These are phyloP conservation scores for Plasmopara viticola DNA, from an alignment of 352 stramenopile species.

Conservation along the genomic window DNA sequence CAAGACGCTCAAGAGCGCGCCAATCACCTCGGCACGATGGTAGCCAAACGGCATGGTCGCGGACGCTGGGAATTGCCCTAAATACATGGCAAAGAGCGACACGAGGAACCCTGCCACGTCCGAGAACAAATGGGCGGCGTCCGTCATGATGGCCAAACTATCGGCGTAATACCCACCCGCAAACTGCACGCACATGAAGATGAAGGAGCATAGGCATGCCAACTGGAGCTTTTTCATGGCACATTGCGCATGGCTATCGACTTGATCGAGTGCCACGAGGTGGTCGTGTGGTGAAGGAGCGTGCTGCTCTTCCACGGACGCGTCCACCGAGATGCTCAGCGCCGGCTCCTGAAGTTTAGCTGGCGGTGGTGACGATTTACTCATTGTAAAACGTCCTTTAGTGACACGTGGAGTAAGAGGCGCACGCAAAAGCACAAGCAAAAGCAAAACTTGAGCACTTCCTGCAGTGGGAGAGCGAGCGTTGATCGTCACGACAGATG, in stretches of 20 bases:
- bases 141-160: conserved; percentile 94
- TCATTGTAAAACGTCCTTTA: background rate
- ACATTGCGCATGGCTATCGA: conserved; percentile 17
- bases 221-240: conserved; percentile 66
- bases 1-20: conserved; percentile 91
- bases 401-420: background rate
- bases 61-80: conserved; percentile 46
- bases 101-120: conserved; percentile 78
- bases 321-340: conserved; percentile 28
- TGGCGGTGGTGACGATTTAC: background rate
- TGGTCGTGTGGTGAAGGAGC: conserved; percentile 33
- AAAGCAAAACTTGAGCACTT: conserved; percentile 13
- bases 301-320: conserved; percentile 32
- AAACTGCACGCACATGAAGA: conserved; percentile 96
- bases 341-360: conserved; percentile 13
- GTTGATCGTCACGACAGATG: conserved; percentile 12
- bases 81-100: conserved; percentile 77
- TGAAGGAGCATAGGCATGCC: conserved; percentile 73
- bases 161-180: conserved; percentile 90
- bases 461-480: conserved; percentile 10
- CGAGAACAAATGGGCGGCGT: conserved; percentile 74
- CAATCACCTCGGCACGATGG: conserved; percentile 94
- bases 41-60: conserved; percentile 91
- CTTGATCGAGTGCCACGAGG: conserved; percentile 11
- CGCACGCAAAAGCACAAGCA: background rate